Conservation (phyloP, 2,329 filamentous ascomycete species). For the Arthrobotrys entomopaga region DNA sequence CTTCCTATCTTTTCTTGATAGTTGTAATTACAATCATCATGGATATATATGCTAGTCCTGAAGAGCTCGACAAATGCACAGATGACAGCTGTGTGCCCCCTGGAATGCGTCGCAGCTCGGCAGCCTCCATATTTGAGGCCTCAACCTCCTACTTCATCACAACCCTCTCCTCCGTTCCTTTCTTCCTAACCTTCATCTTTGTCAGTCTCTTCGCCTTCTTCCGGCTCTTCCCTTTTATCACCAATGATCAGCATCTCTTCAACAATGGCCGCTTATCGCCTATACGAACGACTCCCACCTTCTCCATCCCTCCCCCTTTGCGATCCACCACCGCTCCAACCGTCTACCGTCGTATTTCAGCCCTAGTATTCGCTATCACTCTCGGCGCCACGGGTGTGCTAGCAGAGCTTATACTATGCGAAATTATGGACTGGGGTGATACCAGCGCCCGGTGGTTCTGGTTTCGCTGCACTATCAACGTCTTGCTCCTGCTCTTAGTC, state of each 20-base stretch:
- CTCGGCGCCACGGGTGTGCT: conserved; percentile 80
- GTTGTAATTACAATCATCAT: neutral
- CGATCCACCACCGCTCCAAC: conserved; percentile 10
- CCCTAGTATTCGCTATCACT: conserved; percentile 77
- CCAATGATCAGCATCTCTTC: conserved; percentile 15
- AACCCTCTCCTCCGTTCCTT: conserved; percentile 37
- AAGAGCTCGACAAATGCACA: conserved; percentile 40
- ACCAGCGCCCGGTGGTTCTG: conserved; percentile 74
- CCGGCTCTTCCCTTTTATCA: conserved; percentile 37
- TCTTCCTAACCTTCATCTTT: conserved; percentile 36
- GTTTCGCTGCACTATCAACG: conserved; percentile 75
- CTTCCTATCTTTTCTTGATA: neutral
- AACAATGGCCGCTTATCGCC: conserved; percentile 25
- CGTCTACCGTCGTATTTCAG: conserved; percentile 64
- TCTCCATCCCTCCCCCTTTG: conserved; percentile 13
- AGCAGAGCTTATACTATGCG: conserved; percentile 82
- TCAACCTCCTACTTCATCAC: conserved; percentile 31
- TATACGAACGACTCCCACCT: neutral
- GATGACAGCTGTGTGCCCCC: conserved; percentile 48
- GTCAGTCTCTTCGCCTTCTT: conserved; percentile 34
- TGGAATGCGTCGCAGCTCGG: conserved; percentile 2
- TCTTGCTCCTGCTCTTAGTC: conserved; percentile 77
- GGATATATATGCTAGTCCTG: conserved; percentile 32
- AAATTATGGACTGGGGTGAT: conserved; percentile 80
- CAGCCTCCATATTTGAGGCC: conserved; percentile 4